Evolutionary conservation across 768 basidiomycete species (phyloP), one percentile per base, ranked within the genome.

Genomic region (Tylopilus balloui): DNA sequence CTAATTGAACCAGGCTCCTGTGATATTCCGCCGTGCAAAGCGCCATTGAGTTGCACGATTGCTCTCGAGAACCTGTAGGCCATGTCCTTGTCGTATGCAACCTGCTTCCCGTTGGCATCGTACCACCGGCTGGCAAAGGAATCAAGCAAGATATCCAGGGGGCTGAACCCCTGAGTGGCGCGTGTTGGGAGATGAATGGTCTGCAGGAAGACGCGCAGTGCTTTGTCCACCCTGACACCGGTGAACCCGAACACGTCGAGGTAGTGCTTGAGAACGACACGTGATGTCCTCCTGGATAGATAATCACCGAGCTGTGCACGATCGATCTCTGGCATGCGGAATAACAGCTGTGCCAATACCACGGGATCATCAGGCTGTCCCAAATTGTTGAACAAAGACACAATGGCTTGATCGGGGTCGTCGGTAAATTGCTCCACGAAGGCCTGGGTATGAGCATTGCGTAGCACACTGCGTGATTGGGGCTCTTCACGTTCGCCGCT

Each of bases 61-160:
- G 90, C 84, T 45, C 85, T 79, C 31, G 89, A 85, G 39, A 95
- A 80, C 41, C 81, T 81, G 55, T 78, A 72, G 13, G 88, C 84
- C 53, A 90, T 73, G 60, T 92, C 88, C 67, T 81, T 86, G 71
- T 92, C 88, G 61, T 85, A 94, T 3, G 86, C 79, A 21, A 92
- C 82, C 21, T 79, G 76, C 41, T 77, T 74, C 6, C 83, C 78
- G 62, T 99, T 98, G 17, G 89, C 86, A 52, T 92, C 88, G 59
- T 90, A 89, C 89, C 93, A 98, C 24, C 88, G 79, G 56, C 80
- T 77, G 13, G 92, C 88, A 63, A 99, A 92, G 10, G 85, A 79
- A 58, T 89, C 83, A 25, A 97, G 75, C 2, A 96, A 72, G 56
- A 83, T 76, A 50, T 81, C 76, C 32, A 83, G 56, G 11, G 68